phyloP scores from a whole-genome alignment of 1,139 yeast species.

The Lodderomyces orthopsilosis region DNA sequence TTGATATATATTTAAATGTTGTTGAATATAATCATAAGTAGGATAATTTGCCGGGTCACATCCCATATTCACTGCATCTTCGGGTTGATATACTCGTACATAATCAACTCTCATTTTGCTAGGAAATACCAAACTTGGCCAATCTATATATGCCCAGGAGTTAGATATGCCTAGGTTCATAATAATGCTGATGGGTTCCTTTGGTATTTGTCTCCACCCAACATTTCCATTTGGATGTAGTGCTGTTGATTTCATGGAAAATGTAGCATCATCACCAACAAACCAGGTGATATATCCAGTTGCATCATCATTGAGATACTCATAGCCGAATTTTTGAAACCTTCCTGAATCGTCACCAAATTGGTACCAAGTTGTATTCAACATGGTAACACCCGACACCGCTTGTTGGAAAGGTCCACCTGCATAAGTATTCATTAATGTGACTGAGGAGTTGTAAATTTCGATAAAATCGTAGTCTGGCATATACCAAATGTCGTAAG shows the following conservation, averaged over 20 bases:
- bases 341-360: constrained; percentile 38
- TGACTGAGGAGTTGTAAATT: constrained; percentile 56
- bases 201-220: constrained; percentile 72
- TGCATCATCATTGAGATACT: constrained; percentile 63
- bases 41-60: constrained; percentile 79
- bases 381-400: constrained; percentile 68
- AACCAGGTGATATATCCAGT: constrained; percentile 81
- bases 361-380: constrained; percentile 76
- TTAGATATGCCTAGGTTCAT: constrained; percentile 78
- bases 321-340: constrained; percentile 76
- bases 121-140: constrained; percentile 71
- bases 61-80: constrained; percentile 46
- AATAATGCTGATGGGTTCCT: constrained; percentile 82
- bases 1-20: constrained; percentile 59
- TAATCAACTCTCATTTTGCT: constrained; percentile 66
- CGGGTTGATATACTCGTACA: constrained; percentile 77
- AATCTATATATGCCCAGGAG: constrained; percentile 80
- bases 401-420: constrained; percentile 91
- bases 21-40: constrained; percentile 66
- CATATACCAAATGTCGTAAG: constrained; percentile 79
- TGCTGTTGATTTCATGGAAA: constrained; percentile 59
- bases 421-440: constrained; percentile 69
- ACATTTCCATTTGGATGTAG: constrained; percentile 81
- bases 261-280: constrained; percentile 67
- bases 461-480: constrained; percentile 76